Conservation (phyloP, 805 yeast genomes). For the Myxozyma neotropica region DNA sequence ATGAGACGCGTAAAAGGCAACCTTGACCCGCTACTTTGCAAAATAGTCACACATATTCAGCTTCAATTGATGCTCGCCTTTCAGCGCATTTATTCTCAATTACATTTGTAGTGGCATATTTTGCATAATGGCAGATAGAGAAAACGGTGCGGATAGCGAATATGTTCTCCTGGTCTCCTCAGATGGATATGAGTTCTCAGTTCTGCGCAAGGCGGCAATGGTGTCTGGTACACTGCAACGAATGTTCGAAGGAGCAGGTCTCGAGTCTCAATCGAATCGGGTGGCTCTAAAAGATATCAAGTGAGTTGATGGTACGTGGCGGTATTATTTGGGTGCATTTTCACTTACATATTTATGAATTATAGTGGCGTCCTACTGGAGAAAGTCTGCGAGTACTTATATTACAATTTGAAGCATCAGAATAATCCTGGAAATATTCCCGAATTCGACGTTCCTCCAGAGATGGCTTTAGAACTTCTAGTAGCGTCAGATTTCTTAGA, state of each 20-base stretch:
- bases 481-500: constrained; percentile 93
- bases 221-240: constrained; percentile 66
- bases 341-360: background rate
- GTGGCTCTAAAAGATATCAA: constrained; percentile 60
- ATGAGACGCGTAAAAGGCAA: background rate
- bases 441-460: constrained; percentile 90
- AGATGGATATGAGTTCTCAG: constrained; percentile 64
- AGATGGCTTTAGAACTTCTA: constrained; percentile 84
- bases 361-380: constrained; percentile 66
- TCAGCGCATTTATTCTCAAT: too few species aligned
- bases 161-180: constrained; percentile 71
- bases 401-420: constrained; percentile 70
- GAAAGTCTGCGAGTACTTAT: constrained; percentile 81
- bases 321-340: background rate
- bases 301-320: constrained; percentile 2
- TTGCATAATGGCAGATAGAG: too few species aligned
- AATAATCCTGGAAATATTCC: constrained; percentile 56
- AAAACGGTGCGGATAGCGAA: constrained; percentile 15
- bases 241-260: constrained; percentile 46
- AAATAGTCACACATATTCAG: too few species aligned
- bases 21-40: too few species aligned
- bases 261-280: constrained; percentile 48
- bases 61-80: too few species aligned
- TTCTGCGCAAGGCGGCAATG: constrained; percentile 73
- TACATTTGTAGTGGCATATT: too few species aligned